These are phyloP conservation scores for Penicillium malachiteum DNA, from an alignment of 495 filamentous ascomycete species.

Conservation along the genomic window DNA sequence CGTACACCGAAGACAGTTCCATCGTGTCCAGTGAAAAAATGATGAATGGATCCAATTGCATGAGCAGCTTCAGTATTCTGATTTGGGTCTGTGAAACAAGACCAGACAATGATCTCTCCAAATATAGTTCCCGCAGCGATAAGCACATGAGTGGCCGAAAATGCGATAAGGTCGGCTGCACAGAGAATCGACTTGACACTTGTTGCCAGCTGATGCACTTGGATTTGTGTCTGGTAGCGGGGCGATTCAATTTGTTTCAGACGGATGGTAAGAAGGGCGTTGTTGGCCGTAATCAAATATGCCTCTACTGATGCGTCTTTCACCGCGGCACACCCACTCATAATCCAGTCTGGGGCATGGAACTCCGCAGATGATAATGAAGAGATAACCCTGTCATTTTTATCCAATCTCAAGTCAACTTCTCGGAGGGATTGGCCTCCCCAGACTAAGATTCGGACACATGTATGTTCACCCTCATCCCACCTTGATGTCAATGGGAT, in stretches of 20 bases:
- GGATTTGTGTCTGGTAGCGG: conserved; percentile 26
- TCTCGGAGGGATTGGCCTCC: conserved; percentile 73
- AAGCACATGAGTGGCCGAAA: conserved; percentile 58
- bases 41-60: conserved; percentile 51
- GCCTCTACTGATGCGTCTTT: conserved; percentile 16
- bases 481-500: conserved; percentile 21
- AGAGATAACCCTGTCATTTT: conserved; percentile 5
- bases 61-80: conserved; percentile 3
- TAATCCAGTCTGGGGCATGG: conserved; percentile 74
- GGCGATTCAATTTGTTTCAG: conserved; percentile 13
- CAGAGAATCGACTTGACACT: conserved; percentile 86
- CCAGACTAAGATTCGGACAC: conserved; percentile 61
- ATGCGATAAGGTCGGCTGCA: conserved; percentile 68
- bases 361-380: conserved; percentile 35
- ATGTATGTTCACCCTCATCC: conserved; percentile 18
- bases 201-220: conserved; percentile 49
- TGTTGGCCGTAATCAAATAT: conserved; percentile 78
- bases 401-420: conserved; percentile 37
- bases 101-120: conserved; percentile 91
- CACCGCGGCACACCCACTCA: conserved; percentile 58
- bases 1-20: conserved; percentile 88
- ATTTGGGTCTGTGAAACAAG: conserved; percentile 45
- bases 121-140: conserved; percentile 89
- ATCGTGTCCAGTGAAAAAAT: conserved; percentile 83
- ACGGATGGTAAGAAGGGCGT: conserved; percentile 58